A percentile compares a stretch with the other conserved stretches of the same genome.
phyloP scores from a whole-genome alignment of 306 rosid species.

The Trichosanthes cucumerina region DNA sequence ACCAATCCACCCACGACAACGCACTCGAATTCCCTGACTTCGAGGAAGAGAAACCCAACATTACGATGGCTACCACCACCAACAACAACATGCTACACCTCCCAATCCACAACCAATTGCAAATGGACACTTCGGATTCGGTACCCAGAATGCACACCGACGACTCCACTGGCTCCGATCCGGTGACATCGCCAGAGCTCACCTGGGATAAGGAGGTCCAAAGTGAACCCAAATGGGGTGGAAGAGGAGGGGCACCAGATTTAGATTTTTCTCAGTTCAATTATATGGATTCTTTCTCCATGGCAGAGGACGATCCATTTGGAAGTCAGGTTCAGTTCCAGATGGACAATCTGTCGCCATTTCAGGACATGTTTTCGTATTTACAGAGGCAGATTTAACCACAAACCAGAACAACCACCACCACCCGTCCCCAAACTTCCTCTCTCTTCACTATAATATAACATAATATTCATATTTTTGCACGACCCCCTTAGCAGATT shows the following conservation, averaged over 20 bases:
- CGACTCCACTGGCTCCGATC: constrained; percentile 68
- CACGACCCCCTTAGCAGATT: neutral
- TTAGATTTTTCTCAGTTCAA: constrained; percentile 23
- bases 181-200: constrained; percentile 61
- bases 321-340: constrained; percentile 35
- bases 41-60: constrained; percentile 52
- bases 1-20: constrained; percentile 17
- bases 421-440: neutral
- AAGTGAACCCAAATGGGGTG: constrained; percentile 54
- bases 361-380: constrained; percentile 54
- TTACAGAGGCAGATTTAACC: constrained; percentile 29
- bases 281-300: constrained; percentile 32
- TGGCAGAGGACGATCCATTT: constrained; percentile 45
- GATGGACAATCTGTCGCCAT: constrained; percentile 38
- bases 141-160: constrained; percentile 50
- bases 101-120: constrained; percentile 20
- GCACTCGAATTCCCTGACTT: constrained; percentile 17
- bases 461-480: neutral
- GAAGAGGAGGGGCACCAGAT: constrained; percentile 29
- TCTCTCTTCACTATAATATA: neutral
- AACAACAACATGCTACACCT: neutral
- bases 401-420: no score
- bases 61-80: neutral
- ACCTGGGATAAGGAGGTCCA: constrained; percentile 59
- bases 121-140: constrained; percentile 52